These are phyloP conservation scores for Debaryomycetaceae sp. DNA, from an alignment of 1,139 yeast genomes.

Conservation along the genomic window DNA sequence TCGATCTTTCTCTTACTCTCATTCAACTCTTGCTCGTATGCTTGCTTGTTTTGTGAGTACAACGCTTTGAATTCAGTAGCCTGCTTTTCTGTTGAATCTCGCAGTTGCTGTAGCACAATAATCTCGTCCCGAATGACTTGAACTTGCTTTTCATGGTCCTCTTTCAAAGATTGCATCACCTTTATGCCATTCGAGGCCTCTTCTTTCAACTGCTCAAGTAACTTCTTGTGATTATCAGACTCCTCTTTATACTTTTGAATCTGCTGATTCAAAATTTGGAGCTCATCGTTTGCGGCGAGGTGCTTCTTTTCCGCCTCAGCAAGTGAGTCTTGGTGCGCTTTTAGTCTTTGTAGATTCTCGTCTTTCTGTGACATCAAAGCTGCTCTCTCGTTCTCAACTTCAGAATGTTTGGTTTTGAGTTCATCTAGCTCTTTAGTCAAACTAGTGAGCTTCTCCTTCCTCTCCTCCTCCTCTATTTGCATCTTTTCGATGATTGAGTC, in stretches of 20 bases:
- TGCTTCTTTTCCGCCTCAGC: slow-evolving; percentile 15
- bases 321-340: slow-evolving; percentile 31
- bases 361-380: slow-evolving; percentile 15
- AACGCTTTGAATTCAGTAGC: too few species aligned
- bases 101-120: background rate
- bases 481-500: slow-evolving; percentile 21
- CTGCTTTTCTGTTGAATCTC: background rate
- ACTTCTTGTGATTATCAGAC: slow-evolving; percentile 12
- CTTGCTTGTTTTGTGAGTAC: too few species aligned
- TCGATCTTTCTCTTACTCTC: slow-evolving; percentile 7
- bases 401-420: slow-evolving; percentile 13
- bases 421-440: too few species aligned
- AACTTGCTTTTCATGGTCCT: slow-evolving; percentile 14
- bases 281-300: slow-evolving; percentile 2
- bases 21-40: slow-evolving; percentile 13
- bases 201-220: slow-evolving; percentile 13
- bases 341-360: slow-evolving; percentile 25
- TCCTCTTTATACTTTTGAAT: slow-evolving; percentile 10
- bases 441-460: too few species aligned
- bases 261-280: slow-evolving; percentile 1
- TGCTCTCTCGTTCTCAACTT: slow-evolving; percentile 10
- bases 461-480: slow-evolving; percentile 20
- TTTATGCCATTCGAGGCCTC: slow-evolving; percentile 9
- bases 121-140: slow-evolving; percentile 1
- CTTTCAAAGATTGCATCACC: slow-evolving; percentile 15